phyloP scores from a whole-genome alignment of 257 asterid species.

The Primulina tabacum region DNA sequence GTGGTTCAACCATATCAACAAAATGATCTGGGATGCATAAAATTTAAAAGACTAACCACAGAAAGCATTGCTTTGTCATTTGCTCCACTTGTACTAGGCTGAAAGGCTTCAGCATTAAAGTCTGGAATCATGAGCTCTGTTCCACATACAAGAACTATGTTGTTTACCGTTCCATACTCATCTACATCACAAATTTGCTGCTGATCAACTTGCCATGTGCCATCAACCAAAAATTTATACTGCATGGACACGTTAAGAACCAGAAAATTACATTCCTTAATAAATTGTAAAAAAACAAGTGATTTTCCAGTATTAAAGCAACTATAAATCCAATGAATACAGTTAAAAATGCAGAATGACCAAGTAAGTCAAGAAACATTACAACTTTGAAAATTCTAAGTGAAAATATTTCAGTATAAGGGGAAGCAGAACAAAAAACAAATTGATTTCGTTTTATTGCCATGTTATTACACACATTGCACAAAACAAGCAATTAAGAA shows the following conservation, averaged over 20 bases:
- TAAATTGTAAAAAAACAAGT: neutral
- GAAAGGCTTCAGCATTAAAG: constrained; percentile 28
- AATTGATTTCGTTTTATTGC: neutral
- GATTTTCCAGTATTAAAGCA: neutral
- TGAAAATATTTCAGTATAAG: too few relatives aligned
- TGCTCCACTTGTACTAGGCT: constrained; percentile 26
- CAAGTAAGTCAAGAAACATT: neutral
- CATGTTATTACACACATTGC: neutral
- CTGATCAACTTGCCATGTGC: constrained; percentile 56
- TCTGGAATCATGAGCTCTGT: constrained; percentile 24
- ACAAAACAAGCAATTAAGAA: neutral
- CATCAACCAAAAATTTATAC: constrained; percentile 73
- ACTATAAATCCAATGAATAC: neutral
- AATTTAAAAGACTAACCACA: constrained; percentile 32
- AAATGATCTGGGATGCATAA: constrained; percentile 4
- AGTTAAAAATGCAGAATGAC: neutral
- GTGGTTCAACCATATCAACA: constrained; percentile 8
- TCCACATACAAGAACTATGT: constrained; percentile 40
- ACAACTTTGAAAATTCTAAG: neutral
- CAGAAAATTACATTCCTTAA: constrained; percentile 1
- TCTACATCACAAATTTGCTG: constrained; percentile 50
- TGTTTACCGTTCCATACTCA: constrained; percentile 50
- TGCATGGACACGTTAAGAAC: constrained; percentile 30
- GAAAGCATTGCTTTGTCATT: constrained; percentile 10
- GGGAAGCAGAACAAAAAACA: neutral